Evolutionary conservation across 2,329 filamentous ascomycete species (phyloP).

Genomic region (Microdochium paspali): DNA sequence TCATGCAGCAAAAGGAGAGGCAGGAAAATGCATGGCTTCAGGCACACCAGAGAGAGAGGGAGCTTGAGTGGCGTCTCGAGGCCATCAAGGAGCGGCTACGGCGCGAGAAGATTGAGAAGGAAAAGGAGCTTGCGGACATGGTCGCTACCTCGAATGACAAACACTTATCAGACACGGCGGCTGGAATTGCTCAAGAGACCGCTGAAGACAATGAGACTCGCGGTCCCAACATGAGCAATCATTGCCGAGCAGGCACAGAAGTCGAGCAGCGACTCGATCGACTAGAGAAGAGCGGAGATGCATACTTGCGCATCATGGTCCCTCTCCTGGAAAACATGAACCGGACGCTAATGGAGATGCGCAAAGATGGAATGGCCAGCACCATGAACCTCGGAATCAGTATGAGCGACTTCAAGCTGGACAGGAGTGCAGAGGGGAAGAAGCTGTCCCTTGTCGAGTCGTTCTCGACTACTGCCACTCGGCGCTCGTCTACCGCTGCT

Average conservation of each 20-base stretch:
- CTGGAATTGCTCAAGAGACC: too few species aligned
- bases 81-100: constrained; percentile 8
- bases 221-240: constrained; percentile 1
- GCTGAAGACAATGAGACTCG: too few species aligned
- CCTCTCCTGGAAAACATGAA: constrained; percentile 10
- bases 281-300: constrained; percentile 10
- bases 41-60: not conserved
- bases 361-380: constrained; percentile 4
- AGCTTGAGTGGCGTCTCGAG: constrained; percentile 2
- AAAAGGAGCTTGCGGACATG: constrained; percentile 9
- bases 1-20: constrained; percentile 1
- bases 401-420: not conserved
- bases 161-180: too few species aligned
- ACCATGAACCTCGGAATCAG: not conserved
- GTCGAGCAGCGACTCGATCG: constrained; percentile 8
- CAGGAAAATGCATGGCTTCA: not conserved
- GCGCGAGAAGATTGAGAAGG: constrained; percentile 8
- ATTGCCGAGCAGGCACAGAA: constrained; percentile 1
- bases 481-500: not conserved
- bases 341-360: constrained; percentile 9
- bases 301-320: constrained; percentile 8
- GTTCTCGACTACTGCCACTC: not conserved
- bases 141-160: constrained; percentile 4
- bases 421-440: not conserved
- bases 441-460: not conserved